Evolutionary conservation across 805 yeast species (phyloP).

Genomic region (Pichia manshurica): DNA sequence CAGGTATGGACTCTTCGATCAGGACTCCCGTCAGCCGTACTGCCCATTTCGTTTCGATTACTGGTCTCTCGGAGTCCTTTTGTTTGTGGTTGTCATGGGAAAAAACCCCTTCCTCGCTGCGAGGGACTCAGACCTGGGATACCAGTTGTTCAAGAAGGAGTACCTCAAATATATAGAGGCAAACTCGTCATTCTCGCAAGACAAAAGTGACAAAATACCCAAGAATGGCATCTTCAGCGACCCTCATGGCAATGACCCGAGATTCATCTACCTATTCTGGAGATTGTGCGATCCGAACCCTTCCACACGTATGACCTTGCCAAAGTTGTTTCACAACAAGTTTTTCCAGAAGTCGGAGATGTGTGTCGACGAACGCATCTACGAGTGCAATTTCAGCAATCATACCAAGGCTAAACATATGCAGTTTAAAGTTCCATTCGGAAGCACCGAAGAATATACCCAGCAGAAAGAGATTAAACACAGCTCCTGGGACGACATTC

Average conservation of each 20-base stretch:
- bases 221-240: conserved; percentile 28
- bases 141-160: conserved; percentile 46
- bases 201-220: conserved; percentile 52
- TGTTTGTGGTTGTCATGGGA: conserved; percentile 54
- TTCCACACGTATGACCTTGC: conserved; percentile 46
- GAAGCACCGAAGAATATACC: conserved; percentile 8
- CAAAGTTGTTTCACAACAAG: conserved; percentile 52
- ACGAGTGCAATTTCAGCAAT: conserved; percentile 23
- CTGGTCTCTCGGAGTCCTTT: conserved; percentile 68
- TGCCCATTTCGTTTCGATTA: conserved; percentile 63
- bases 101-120: conserved; percentile 58
- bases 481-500: conserved; percentile 9
- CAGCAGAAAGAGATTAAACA: conserved; percentile 9
- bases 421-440: conserved; percentile 9
- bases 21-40: conserved; percentile 27
- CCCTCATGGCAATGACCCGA: conserved; percentile 17
- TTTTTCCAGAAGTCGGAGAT: conserved; percentile 57
- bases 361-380: conserved; percentile 45
- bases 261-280: conserved; percentile 41
- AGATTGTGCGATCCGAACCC: conserved; percentile 63
- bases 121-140: conserved; percentile 40
- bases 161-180: conserved; percentile 34
- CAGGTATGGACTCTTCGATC: conserved; percentile 34
- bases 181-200: conserved; percentile 39
- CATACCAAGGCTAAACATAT: conserved; percentile 12